phyloP scores from a whole-genome alignment of 805 yeast species.

The Metschnikowia amazonensis region DNA sequence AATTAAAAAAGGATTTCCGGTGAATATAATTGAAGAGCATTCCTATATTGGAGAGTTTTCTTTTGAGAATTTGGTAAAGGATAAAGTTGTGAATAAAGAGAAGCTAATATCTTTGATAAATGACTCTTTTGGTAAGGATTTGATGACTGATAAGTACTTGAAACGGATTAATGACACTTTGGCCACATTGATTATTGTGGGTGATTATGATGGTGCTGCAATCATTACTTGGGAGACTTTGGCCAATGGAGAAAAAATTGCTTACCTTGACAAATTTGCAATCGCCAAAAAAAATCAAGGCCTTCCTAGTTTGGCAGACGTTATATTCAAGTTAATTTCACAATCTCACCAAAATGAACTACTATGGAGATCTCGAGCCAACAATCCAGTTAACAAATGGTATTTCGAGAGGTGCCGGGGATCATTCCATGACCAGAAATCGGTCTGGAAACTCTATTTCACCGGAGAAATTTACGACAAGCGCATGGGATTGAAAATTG shows the following conservation, averaged over 20 bases:
- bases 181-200: constrained; percentile 79
- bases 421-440: constrained; percentile 39
- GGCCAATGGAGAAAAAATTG: constrained; percentile 38
- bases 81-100: constrained; percentile 46
- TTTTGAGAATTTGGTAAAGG: constrained; percentile 34
- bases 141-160: constrained; percentile 67
- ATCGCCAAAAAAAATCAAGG: constrained; percentile 83
- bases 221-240: constrained; percentile 75
- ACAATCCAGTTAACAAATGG: constrained; percentile 95
- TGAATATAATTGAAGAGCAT: constrained; percentile 38
- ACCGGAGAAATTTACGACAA: constrained; percentile 40
- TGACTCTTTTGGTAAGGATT: constrained; percentile 67
- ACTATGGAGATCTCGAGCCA: constrained; percentile 84
- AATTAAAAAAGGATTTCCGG: constrained; percentile 68
- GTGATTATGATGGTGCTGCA: constrained; percentile 95
- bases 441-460: constrained; percentile 41
- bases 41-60: constrained; percentile 35
- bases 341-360: constrained; percentile 67
- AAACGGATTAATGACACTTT: constrained; percentile 59
- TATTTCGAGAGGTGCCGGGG: constrained; percentile 89
- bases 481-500: constrained; percentile 24
- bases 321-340: constrained; percentile 77
- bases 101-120: constrained; percentile 63
- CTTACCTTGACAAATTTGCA: constrained; percentile 92
- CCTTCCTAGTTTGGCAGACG: constrained; percentile 88